Base-by-base conservation (phyloP, 768 basidiomycete species). In the Suillus ampliporus region DNA sequence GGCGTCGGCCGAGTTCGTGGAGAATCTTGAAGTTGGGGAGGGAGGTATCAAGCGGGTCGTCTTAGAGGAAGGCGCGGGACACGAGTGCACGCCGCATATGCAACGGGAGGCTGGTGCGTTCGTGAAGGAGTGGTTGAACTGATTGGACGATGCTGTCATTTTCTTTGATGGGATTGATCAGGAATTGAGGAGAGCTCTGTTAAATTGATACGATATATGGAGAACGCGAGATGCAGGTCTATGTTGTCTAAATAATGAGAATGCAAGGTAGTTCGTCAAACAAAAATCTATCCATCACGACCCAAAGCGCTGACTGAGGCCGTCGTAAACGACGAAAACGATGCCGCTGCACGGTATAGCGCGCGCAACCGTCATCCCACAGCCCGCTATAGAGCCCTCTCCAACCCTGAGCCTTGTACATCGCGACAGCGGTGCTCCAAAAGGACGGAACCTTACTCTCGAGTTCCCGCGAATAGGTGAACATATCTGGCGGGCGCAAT, bases 281-380 rank as follows among this genome's bases (percentile, higher is more conserved):
- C n/a, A n/a, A n/a, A n/a, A 21, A 46, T 5, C 44, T n/a, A 21
- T 46, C 21, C 37, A 26, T 53, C 34, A 44, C 61, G 46, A 58
- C 31, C 82, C 81, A 74, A 84, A 86, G 57, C 77, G 68, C 62
- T 74, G 76, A 61, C 74, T 80, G 65, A 95, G 78, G 31, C 86
- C 87, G 71, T 96, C 91, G 69, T 95, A 97, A 68, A 97, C 90
- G 69, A 92, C 78, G 71, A 97, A 97, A 63, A 96, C 95, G 60
- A 96, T 83, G 1, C 91, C 95, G 67, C 90, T 92, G 71, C 92
- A 93, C 8, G 94, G 94, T 57, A 92, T 88, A 17, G 89, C 86
- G 68, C 92, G 81, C 34, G 88, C 88, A 35, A 94, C 88, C 0
- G 94, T 96, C 69, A 97, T 85, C 0, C 95, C 95, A 75, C 91